These are phyloP conservation scores for Capronia coronata DNA, from an alignment of 2,329 filamentous ascomycete genomes.

Conservation along the genomic window DNA sequence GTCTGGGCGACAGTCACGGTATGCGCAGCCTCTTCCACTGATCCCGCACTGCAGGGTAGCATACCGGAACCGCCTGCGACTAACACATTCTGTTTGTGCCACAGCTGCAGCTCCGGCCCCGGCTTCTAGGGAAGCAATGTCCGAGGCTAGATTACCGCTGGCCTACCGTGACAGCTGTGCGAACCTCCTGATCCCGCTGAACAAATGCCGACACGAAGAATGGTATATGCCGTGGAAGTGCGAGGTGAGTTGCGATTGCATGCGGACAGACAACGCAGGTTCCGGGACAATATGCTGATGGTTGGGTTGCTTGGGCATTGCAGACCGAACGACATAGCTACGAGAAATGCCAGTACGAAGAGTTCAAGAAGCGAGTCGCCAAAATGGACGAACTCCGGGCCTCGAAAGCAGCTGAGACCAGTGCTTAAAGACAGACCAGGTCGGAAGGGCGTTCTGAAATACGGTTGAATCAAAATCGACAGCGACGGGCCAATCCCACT, in stretches of 20 bases:
- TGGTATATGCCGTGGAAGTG: constrained; percentile 99
- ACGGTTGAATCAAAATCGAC: background rate
- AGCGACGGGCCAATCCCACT: background rate
- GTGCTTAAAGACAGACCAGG: background rate
- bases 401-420: constrained; percentile 49
- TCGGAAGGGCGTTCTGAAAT: background rate
- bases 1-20: constrained; percentile 39
- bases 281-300: constrained; percentile 3
- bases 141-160: constrained; percentile 77
- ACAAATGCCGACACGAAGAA: constrained; percentile 84
- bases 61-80: background rate
- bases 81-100: background rate
- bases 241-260: constrained; percentile 56
- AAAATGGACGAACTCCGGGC: constrained; percentile 97
- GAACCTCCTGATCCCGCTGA: constrained; percentile 87
- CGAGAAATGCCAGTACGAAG: constrained; percentile 98
- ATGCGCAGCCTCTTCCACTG: constrained; percentile 20
- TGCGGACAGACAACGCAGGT: background rate
- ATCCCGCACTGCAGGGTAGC: too few relatives aligned
- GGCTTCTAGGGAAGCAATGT: constrained; percentile 88
- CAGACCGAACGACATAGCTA: constrained; percentile 95
- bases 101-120: constrained; percentile 6
- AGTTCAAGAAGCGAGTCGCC: constrained; percentile 96
- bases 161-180: constrained; percentile 95
- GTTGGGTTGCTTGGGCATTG: background rate